Base-by-base conservation (phyloP, 208 protist genomes). In the Wallacemonas sp. region DNA sequence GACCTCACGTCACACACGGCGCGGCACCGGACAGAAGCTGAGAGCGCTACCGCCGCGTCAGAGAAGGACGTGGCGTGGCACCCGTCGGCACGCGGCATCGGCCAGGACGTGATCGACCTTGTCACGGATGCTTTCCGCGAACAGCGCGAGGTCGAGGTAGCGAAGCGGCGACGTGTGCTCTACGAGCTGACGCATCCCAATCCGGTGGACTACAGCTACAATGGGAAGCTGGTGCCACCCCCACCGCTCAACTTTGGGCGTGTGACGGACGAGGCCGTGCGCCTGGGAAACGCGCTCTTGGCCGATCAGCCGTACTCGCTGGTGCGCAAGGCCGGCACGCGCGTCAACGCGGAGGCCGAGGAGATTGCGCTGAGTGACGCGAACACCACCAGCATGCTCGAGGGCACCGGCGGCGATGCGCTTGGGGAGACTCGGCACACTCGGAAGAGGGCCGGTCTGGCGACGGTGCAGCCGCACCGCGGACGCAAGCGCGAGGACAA, bases 161-260 rank as follows among this genome's bases (percentile, higher is more conserved):
- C 44, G 31, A 57, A 78, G 62, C 87, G 91, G 1, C 87, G 88
- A 14, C 72, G 79, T 57, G 71, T 92, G 46, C 78, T 97, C 5
- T 95, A 95, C 68, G 81, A 91, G 12, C 64, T 97, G 16, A 93
- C 89, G 0, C 89, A 97, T 57, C 92, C 92, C 0, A 77, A 87
- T 28, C 89, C 89, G 0, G 54, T 66, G 5, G 83, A 97, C 71
- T 97, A 97, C 82, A 90, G 78, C 20, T 97, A 94, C 70, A 73
- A 83, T 20, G 77, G 72, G n/a, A 91, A 93, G 71, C 70, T 95
- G 8, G 86, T 97, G 23, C 92, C 92, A 25, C 87, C 89, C 41
- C 92, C 92, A 49, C 92, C 92, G 42, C 72, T 95, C 32, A 88
- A 73, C 65, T 97, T 97, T 68, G 92, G 92, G 18, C 76, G 80